A percentile compares a stretch with the other conserved stretches of the same genome.
Evolutionary conservation across 768 basidiomycete species (phyloP).

Genomic region (Trametes maxima): DNA sequence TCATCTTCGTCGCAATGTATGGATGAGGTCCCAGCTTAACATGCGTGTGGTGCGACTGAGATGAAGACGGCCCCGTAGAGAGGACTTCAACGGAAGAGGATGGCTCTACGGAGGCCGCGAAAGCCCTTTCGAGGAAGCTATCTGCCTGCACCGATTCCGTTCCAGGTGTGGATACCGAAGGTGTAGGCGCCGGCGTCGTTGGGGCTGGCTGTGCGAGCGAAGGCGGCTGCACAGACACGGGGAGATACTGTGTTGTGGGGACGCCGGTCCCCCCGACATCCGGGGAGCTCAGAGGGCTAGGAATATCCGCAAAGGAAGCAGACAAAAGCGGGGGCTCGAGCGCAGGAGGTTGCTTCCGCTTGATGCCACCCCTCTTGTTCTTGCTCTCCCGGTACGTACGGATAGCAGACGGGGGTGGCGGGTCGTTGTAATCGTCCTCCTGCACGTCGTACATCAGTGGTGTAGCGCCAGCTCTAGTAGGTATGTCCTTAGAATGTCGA

Average conservation of each 20-base stretch:
- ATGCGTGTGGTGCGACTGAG: slow-evolving; percentile 28
- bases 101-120: slow-evolving; percentile 22
- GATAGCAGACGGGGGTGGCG: slow-evolving; percentile 42
- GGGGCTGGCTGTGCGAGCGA: neutral
- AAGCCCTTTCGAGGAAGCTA: slow-evolving; percentile 30
- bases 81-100: slow-evolving; percentile 23
- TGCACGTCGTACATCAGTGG: slow-evolving; percentile 20
- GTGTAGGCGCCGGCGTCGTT: neutral
- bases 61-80: slow-evolving; percentile 20
- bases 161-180: slow-evolving; percentile 3
- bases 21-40: slow-evolving; percentile 21
- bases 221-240: neutral
- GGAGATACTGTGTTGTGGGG: neutral
- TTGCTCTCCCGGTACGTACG: slow-evolving; percentile 33
- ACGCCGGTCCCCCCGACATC: neutral
- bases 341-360: slow-evolving; percentile 1
- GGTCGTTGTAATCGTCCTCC: slow-evolving; percentile 39
- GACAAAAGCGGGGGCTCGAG: slow-evolving; percentile 6
- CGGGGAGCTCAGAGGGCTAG: slow-evolving; percentile 17
- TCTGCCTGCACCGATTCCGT: slow-evolving; percentile 21
- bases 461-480: slow-evolving; percentile 16
- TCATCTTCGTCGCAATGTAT: slow-evolving; percentile 4
- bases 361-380: slow-evolving; percentile 2
- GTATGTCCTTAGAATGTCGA: slow-evolving; percentile 3
- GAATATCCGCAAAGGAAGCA: neutral